Base-by-base conservation (phyloP, 345 rosid genomes). In the Gossypium turneri region DNA sequence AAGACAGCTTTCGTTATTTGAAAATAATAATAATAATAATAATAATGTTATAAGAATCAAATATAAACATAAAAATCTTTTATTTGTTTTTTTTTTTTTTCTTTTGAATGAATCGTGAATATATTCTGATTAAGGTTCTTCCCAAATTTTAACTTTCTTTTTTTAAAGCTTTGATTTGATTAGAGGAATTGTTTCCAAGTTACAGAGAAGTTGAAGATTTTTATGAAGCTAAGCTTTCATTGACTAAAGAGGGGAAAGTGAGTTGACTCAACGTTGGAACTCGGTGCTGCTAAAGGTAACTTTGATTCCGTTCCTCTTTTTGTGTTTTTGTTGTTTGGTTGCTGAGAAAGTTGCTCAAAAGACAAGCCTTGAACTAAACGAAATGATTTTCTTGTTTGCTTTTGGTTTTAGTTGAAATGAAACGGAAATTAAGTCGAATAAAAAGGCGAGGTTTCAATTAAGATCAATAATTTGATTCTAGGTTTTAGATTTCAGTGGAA, bases 211-310 rank as follows among this genome's bases (percentile, higher is more conserved):
- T 43, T 55, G 60, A 53, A 10, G 25, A 34, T 34, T 29, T 69
- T 59, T 4, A 58, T 75, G 77, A 80, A 80, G 50, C 69, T 73
- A 78, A 84, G 84, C 78, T 84, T 79, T 20, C 24, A 75, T 75
- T 78, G 79, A 74, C 81, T 79, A 69, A 78, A 68, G 58, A 34
- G 44, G 29, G 6, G 68, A 67, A 53, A 56, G 63, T 61, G 82
- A 67, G 84, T 81, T 84, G 82, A 81, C 84, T 74, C 70, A 71
- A 70, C 47, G 60, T 12, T 7, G 70, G 13, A 59, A 61, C 69
- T 73, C 24, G 63, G 19, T 22, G 64, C 48, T 75, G 77, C 24
- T 77, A 67, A 81, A 61, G 75, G 75, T 73, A 45, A 13, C 16
- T n/a, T 59, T 59, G 29, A 15, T 20, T 45, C 22, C 27, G 84